These are phyloP conservation scores for Saussurea involucrata DNA, from an alignment of 129 eudicot genomes.

Conservation along the genomic window DNA sequence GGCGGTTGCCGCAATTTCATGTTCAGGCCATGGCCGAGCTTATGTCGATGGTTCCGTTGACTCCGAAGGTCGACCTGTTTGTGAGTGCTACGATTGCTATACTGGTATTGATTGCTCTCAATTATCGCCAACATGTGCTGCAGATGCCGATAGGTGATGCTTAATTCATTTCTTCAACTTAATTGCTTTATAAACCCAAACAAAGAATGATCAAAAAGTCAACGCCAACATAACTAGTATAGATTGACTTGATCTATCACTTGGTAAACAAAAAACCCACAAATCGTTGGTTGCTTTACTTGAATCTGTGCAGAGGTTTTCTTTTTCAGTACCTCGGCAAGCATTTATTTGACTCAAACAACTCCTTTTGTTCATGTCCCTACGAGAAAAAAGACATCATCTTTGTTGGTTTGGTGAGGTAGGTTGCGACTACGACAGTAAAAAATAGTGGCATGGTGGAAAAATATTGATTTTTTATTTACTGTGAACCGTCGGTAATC, in stretches of 20 bases:
- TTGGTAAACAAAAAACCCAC: background rate
- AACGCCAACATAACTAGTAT: background rate
- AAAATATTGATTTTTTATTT: no score
- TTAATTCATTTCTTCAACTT: background rate
- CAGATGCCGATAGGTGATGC: conserved; percentile 46
- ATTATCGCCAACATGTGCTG: conserved; percentile 36
- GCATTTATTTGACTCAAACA: no score
- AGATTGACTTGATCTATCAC: background rate
- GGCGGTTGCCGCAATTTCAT: conserved; percentile 52
- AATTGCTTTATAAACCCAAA: background rate
- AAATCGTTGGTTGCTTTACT: background rate
- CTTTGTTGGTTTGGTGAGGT: no score
- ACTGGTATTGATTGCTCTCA: conserved; percentile 56
- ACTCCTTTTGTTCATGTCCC: no score
- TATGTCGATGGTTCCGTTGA: conserved; percentile 47
- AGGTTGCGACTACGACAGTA: no score
- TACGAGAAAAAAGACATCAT: no score
- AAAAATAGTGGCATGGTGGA: no score
- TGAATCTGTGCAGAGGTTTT: background rate
- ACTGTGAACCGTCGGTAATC: no score
- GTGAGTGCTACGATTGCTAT: conserved; percentile 69
- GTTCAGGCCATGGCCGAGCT: conserved; percentile 80
- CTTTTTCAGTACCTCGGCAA: no score
- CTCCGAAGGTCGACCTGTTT: conserved; percentile 44
- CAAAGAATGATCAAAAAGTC: background rate